Percentiles rank a stretch among this genome's conserved stretches.
phyloP scores from a whole-genome alignment of 495 filamentous ascomycete genomes.

The Penicillium cataractarum region DNA sequence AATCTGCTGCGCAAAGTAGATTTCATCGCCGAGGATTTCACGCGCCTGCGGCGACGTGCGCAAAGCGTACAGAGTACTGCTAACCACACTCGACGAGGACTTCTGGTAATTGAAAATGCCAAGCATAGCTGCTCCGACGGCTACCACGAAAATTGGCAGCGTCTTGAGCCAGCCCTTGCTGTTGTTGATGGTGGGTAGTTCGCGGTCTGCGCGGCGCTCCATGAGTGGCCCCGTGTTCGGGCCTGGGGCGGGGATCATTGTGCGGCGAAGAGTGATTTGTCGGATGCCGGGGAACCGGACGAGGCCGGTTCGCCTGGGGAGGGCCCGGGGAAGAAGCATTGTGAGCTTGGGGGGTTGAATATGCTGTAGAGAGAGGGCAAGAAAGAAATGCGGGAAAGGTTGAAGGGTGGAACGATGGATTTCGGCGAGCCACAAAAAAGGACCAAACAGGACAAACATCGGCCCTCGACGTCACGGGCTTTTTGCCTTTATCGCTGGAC shows the following conservation, averaged over 20 bases:
- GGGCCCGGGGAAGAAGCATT: slow-evolving; percentile 22
- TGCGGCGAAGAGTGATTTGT: slow-evolving; percentile 39
- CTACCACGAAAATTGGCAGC: slow-evolving; percentile 59
- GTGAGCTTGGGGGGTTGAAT: background rate
- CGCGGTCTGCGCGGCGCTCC: slow-evolving; percentile 78
- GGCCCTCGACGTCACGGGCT: slow-evolving; percentile 13
- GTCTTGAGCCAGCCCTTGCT: slow-evolving; percentile 53
- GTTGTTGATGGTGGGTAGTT: slow-evolving; percentile 59
- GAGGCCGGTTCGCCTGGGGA: slow-evolving; percentile 25
- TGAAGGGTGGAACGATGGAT: slow-evolving; percentile 4
- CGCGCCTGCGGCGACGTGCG: slow-evolving; percentile 77
- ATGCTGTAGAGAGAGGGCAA: background rate
- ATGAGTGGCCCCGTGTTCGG: slow-evolving; percentile 69
- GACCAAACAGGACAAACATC: slow-evolving; percentile 45
- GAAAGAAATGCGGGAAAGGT: background rate
- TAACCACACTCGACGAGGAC: slow-evolving; percentile 76
- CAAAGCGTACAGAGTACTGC: slow-evolving; percentile 85
- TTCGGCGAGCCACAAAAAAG: slow-evolving; percentile 10
- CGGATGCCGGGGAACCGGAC: slow-evolving; percentile 18
- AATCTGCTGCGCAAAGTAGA: slow-evolving; percentile 84
- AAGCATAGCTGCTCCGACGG: slow-evolving; percentile 67
- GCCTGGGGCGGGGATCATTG: slow-evolving; percentile 50
- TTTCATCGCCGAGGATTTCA: slow-evolving; percentile 81
- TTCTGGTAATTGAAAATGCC: slow-evolving; percentile 99
- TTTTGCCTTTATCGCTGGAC: background rate